Evolutionary conservation across 1,284 basidiomycete genomes (phyloP).

Genomic region (Microbotryum silenes-acaulis): DNA sequence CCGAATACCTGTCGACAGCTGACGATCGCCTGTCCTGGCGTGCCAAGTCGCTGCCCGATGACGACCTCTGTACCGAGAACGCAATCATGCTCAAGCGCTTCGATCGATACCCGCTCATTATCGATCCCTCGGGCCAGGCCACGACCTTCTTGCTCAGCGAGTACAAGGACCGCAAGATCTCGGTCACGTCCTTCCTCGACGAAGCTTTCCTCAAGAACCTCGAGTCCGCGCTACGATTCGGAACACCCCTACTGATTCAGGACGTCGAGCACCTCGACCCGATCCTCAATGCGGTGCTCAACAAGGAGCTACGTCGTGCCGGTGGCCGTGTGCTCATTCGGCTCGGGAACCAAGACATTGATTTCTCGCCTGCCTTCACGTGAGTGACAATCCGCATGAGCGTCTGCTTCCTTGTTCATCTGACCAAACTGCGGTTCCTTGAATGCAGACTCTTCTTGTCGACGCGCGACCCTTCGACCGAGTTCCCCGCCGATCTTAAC

Average conservation of each 20-base stretch:
- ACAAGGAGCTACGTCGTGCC: slow-evolving; percentile 78
- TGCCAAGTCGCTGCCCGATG: slow-evolving; percentile 84
- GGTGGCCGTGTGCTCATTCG: slow-evolving; percentile 97
- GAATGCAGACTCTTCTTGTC: slow-evolving; percentile 75
- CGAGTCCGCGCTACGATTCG: slow-evolving; percentile 97
- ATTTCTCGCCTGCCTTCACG: slow-evolving; percentile 97
- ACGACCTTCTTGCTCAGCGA: slow-evolving; percentile 89
- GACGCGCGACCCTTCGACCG: slow-evolving; percentile 91
- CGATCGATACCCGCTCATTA: slow-evolving; percentile 95
- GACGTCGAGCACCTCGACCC: slow-evolving; percentile 98
- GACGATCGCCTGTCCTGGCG: slow-evolving; percentile 96
- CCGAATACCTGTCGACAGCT: slow-evolving; percentile 93
- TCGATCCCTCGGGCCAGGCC: slow-evolving; percentile 98
- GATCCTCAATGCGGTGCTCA: slow-evolving; percentile 93
- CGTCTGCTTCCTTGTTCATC: too few species aligned
- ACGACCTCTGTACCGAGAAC: slow-evolving; percentile 94
- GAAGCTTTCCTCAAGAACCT: slow-evolving; percentile 97
- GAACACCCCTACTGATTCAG: slow-evolving; percentile 92
- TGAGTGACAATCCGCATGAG: not conserved
- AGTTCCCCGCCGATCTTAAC: slow-evolving; percentile 97
- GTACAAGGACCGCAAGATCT: slow-evolving; percentile 93
- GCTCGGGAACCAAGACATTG: slow-evolving; percentile 97
- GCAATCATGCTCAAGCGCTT: slow-evolving; percentile 98
- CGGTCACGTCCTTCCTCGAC: slow-evolving; percentile 96
- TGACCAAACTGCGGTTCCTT: not conserved